Evolutionary conservation across 805 yeast genomes (phyloP).

Genomic region (Spencermartinsiella europaea): DNA sequence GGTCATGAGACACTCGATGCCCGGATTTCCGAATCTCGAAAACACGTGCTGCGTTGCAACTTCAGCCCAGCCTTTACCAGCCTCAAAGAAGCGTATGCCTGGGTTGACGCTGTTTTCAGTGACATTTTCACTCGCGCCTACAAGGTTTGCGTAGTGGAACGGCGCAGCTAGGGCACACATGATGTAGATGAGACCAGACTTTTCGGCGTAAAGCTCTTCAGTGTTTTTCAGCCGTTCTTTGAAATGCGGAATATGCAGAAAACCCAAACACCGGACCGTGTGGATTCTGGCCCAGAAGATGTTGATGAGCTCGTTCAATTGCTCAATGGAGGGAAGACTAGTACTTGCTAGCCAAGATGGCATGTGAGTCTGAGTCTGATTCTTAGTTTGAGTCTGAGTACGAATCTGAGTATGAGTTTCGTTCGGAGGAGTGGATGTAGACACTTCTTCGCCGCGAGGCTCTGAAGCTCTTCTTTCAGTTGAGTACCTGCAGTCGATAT

Average conservation of each 20-base stretch:
- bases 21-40: constrained; percentile 7
- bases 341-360: constrained; percentile 8
- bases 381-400: not conserved
- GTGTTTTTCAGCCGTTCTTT: constrained; percentile 7
- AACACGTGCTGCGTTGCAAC: constrained; percentile 8
- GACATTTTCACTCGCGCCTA: not conserved
- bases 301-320: constrained; percentile 8
- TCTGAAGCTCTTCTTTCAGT: too few species aligned
- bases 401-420: not conserved
- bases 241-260: constrained; percentile 14
- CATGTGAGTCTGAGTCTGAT: not conserved
- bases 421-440: too few species aligned
- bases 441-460: too few species aligned
- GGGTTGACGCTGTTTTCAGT: not conserved
- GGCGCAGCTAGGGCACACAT: constrained; percentile 18
- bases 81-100: constrained; percentile 1
- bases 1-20: constrained; percentile 10
- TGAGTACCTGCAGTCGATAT: constrained; percentile 8
- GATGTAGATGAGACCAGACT: constrained; percentile 6
- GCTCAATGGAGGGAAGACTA: constrained; percentile 5
- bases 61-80: constrained; percentile 17
- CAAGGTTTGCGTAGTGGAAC: constrained; percentile 10
- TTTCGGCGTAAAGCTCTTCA: not conserved
- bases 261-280: constrained; percentile 16
- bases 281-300: constrained; percentile 11